These are phyloP conservation scores for Marasmius fiardii DNA, from an alignment of 1,284 basidiomycete species.

Conservation along the genomic window DNA sequence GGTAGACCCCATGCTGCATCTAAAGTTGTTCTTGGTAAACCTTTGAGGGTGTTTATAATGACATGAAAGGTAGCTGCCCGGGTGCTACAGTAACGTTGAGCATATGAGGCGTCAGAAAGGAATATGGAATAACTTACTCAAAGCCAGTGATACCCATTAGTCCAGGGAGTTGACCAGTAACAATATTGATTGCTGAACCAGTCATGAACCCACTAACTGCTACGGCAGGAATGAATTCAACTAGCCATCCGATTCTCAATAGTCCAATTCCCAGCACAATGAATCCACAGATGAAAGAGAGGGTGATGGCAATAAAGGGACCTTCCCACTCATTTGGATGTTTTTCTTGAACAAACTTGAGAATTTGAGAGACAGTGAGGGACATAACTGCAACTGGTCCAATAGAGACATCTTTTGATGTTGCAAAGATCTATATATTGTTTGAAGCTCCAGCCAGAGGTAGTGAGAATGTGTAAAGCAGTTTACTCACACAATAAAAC, in stretches of 20 bases:
- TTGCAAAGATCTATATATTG: constrained; percentile 73
- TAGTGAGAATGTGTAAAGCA: constrained; percentile 6
- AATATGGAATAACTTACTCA: constrained; percentile 52
- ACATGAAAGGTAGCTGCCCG: constrained; percentile 84
- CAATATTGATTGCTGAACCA: constrained; percentile 87
- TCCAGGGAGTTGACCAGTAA: constrained; percentile 80
- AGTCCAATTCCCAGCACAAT: constrained; percentile 90
- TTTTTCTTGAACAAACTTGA: constrained; percentile 55
- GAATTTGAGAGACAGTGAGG: constrained; percentile 81
- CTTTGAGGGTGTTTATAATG: constrained; percentile 90
- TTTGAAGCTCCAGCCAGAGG: constrained; percentile 6
- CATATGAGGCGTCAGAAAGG: neutral
- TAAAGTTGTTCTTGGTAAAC: constrained; percentile 65
- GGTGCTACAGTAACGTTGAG: constrained; percentile 47
- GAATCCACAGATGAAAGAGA: constrained; percentile 90
- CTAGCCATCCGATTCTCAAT: constrained; percentile 89
- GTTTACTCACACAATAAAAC: constrained; percentile 68
- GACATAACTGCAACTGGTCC: constrained; percentile 99
- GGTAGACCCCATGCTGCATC: constrained; percentile 92
- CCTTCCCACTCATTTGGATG: constrained; percentile 55
- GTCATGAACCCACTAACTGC: constrained; percentile 95
- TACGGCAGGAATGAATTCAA: constrained; percentile 92
- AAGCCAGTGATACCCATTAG: constrained; percentile 85
- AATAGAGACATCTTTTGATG: constrained; percentile 94
- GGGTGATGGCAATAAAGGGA: constrained; percentile 79